Evolutionary conservation across 2,329 filamentous ascomycete genomes (phyloP), one percentile per base, ranked within the genome.

Genomic region (Coniochaeta pulveracea): DNA sequence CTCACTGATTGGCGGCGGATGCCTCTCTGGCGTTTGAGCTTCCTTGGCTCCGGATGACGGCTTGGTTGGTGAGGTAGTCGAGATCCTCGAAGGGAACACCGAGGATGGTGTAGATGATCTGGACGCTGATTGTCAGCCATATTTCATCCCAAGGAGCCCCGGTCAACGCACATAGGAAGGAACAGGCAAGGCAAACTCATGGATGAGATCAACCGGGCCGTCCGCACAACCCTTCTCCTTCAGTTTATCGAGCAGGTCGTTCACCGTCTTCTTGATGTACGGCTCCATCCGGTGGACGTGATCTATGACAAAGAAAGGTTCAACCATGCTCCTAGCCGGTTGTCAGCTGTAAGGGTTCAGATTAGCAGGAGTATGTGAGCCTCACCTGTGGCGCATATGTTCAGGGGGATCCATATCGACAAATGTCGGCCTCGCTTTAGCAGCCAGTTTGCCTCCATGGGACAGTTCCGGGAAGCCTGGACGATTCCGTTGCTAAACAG

Each of bases 41-140:
- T 2, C 63, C 64, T 27, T 63, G 66, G 21, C 52, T 60, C 2
- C 63, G 57, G 31, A 66, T 57, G 2, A 62, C 58, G 23, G 60
- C 61, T 39, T 64, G 58, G n/a, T 56, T 44, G 0, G 62, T 66
- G 11, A 67, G 49, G 25, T 56, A 61, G n/a, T 54, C 52, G 10
- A 67, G 52, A 31, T 66, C 63, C 5, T 60, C 50, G 30, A 64
- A 58, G 0, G 64, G 62, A 4, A 66, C 60, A 4, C 64, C 64
- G 4, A 68, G 56, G 17, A 68, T 60, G 10, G 57, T 59, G 44
- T 68, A 68, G 36, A 67, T 67, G 37, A 64, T 63, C 60, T 62
- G 16, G 5, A 8, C 9, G 22, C n/a, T 24, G 22, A 24, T n/a
- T n/a, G 6, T 10, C 10, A 14, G 0, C 31, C 38, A 25, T 15